phyloP scores from a whole-genome alignment of 1,139 yeast genomes.

The Candida neerlandica region DNA sequence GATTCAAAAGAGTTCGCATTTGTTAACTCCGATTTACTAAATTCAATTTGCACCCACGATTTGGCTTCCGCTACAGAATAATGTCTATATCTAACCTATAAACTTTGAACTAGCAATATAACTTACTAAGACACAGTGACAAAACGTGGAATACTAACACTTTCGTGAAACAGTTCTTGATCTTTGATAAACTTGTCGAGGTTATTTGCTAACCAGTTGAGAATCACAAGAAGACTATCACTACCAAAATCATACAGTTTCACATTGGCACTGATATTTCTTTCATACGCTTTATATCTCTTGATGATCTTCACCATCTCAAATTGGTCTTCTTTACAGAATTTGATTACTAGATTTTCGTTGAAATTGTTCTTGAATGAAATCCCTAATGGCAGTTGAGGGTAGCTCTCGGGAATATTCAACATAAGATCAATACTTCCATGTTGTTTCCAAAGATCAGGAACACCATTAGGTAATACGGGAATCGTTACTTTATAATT shows the following conservation, averaged over 20 bases:
- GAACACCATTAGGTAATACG: constrained; percentile 19
- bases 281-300: constrained; percentile 24
- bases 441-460: constrained; percentile 24
- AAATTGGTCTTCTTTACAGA: constrained; percentile 19
- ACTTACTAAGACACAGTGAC: no score
- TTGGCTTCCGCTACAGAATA: no score
- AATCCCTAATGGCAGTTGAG: constrained; percentile 19
- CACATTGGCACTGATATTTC: constrained; percentile 26
- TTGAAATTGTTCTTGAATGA: constrained; percentile 28
- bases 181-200: constrained; percentile 26
- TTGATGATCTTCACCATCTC: constrained; percentile 19
- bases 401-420: constrained; percentile 27
- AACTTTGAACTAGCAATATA: no score
- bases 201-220: constrained; percentile 35
- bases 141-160: constrained; percentile 17
- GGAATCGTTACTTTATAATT: constrained; percentile 28
- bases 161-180: constrained; percentile 21
- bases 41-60: no score
- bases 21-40: no score
- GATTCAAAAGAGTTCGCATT: no score
- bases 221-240: constrained; percentile 23
- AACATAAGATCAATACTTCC: constrained; percentile 23
- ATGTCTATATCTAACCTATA: no score
- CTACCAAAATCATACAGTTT: constrained; percentile 19
- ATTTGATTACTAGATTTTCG: constrained; percentile 24